Percentiles rank a stretch among this genome's conserved stretches.
phyloP scores from a whole-genome alignment of 768 basidiomycete genomes.

The Phanerodontia chrysosporium region DNA sequence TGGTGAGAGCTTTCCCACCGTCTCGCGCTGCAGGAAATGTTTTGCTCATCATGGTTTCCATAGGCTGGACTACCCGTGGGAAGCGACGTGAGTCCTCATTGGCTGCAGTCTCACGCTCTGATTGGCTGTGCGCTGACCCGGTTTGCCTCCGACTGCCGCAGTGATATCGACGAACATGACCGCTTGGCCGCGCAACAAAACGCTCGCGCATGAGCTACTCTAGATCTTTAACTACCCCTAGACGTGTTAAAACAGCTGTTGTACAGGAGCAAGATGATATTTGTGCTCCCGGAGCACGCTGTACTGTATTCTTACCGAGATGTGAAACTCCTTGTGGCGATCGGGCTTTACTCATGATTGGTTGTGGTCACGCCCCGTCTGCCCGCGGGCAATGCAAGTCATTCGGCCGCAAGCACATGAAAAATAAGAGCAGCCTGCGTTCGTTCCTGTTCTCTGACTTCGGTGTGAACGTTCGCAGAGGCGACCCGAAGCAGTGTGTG shows the following conservation, averaged over 20 bases:
- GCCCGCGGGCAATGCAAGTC: background rate
- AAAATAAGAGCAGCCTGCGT: background rate
- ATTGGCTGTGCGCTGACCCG: constrained; percentile 10
- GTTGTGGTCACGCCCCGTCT: background rate
- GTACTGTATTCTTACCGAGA: background rate
- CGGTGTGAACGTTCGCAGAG: constrained; percentile 3
- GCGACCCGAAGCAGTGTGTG: constrained; percentile 3
- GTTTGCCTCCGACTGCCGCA: constrained; percentile 24
- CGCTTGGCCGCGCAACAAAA: constrained; percentile 48
- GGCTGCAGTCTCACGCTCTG: constrained; percentile 9
- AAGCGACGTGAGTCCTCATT: constrained; percentile 51
- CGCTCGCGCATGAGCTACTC: background rate
- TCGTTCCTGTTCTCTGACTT: background rate
- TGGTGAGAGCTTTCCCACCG: constrained; percentile 47
- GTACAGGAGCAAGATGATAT: background rate
- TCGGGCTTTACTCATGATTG: background rate
- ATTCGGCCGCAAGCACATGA: background rate
- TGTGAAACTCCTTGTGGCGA: background rate
- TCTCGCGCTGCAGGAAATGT: background rate
- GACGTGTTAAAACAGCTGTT: background rate
- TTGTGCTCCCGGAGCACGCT: background rate
- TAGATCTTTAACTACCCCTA: background rate
- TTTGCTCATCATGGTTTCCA: constrained; percentile 11
- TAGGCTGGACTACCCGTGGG: constrained; percentile 87
- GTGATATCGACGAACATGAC: constrained; percentile 78